phyloP scores from a whole-genome alignment of 495 filamentous ascomycete species.

The Schizothecium vesticola region DNA sequence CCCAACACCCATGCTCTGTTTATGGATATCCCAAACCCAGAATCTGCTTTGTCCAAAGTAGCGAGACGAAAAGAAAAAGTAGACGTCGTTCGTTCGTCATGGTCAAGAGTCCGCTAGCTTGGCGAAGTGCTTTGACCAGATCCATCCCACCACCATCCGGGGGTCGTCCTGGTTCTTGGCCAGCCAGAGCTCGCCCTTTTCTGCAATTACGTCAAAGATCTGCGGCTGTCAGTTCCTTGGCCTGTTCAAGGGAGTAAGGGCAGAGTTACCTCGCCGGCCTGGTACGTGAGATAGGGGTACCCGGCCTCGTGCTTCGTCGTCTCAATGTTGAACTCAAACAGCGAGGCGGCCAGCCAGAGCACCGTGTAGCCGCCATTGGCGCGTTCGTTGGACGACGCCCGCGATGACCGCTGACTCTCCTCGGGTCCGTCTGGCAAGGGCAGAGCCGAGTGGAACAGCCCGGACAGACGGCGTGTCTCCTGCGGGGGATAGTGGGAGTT shows the following conservation, averaged over 20 bases:
- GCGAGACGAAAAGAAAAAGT: not conserved
- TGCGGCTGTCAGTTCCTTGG: constrained; percentile 15
- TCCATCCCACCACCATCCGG: constrained; percentile 78
- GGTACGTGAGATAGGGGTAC: constrained; percentile 93
- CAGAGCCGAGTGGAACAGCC: constrained; percentile 79
- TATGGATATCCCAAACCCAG: not conserved
- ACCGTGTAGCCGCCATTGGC: constrained; percentile 42
- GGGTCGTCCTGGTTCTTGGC: constrained; percentile 94
- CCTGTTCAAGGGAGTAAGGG: not conserved
- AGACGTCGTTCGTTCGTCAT: not conserved
- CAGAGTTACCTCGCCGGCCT: constrained; percentile 66
- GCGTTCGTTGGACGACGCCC: constrained; percentile 48
- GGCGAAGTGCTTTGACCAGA: constrained; percentile 97
- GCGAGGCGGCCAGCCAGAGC: constrained; percentile 85
- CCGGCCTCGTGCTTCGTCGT: constrained; percentile 87
- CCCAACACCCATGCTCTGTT: not conserved
- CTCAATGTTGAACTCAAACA: constrained; percentile 96
- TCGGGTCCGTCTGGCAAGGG: constrained; percentile 65
- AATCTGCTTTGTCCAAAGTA: not conserved
- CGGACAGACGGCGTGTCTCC: constrained; percentile 51
- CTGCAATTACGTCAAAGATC: constrained; percentile 85
- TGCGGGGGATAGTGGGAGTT: constrained; percentile 33
- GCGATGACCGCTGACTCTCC: constrained; percentile 41
- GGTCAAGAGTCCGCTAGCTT: constrained; percentile 58
- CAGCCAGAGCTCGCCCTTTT: constrained; percentile 97